Evolutionary conservation across 2,329 filamentous ascomycete species (phyloP).

Genomic region (Verticillium dahliae): DNA sequence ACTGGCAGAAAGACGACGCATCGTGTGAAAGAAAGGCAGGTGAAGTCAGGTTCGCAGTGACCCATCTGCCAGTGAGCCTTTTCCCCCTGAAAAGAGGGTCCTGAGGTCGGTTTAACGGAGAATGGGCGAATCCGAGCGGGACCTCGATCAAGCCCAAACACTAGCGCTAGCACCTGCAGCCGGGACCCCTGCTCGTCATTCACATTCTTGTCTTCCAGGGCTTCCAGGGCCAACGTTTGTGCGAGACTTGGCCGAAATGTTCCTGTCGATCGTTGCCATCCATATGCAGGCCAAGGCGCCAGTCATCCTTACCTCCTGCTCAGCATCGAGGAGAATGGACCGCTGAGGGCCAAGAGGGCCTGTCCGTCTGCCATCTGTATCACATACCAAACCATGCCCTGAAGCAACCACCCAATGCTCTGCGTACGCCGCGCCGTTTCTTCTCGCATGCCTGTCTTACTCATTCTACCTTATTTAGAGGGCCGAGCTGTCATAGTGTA

Average conservation of each 20-base stretch:
- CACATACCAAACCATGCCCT: no score
- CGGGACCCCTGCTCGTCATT: neutral
- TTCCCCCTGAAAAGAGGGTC: neutral
- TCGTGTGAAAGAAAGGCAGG: neutral
- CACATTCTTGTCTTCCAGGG: neutral
- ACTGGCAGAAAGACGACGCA: neutral
- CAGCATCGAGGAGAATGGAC: no score
- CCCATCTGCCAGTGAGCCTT: neutral
- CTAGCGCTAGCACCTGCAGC: slow-evolving; percentile 12
- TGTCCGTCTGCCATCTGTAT: no score
- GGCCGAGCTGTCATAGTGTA: neutral
- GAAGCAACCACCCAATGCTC: no score
- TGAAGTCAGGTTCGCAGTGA: neutral
- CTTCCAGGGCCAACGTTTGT: neutral
- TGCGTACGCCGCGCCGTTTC: neutral
- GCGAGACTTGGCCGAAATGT: neutral
- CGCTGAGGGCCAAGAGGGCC: no score
- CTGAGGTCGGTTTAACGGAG: neutral
- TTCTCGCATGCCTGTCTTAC: neutral
- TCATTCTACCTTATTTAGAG: neutral
- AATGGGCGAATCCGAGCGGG: neutral
- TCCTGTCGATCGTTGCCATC: neutral
- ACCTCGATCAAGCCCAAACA: slow-evolving; percentile 11
- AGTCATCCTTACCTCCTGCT: neutral
- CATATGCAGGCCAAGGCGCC: neutral